These are phyloP conservation scores for Penicillium sclerotiorum DNA, from an alignment of 2,329 filamentous ascomycete genomes.

Conservation along the genomic window DNA sequence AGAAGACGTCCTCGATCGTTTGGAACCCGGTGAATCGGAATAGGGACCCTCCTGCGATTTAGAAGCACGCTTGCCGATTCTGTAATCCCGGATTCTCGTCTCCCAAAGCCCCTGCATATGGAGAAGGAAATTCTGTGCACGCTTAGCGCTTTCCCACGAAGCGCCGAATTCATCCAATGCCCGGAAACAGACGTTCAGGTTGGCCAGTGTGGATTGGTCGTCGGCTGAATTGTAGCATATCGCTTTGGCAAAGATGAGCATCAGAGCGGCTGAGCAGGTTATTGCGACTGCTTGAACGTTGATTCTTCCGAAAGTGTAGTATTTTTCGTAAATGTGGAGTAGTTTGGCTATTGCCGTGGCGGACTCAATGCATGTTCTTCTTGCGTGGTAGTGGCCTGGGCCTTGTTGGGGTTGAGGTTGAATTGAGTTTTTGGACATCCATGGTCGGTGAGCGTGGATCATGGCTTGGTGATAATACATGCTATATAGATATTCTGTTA, in stretches of 20 bases:
- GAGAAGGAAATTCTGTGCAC: constrained; percentile 6
- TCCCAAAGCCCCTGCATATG: constrained; percentile 10
- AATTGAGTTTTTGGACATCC: constrained; percentile 32
- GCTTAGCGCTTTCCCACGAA: constrained; percentile 10
- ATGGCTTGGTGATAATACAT: constrained; percentile 38
- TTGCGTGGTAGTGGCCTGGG: constrained; percentile 30
- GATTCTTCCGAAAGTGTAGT: constrained; percentile 29
- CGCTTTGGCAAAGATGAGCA: constrained; percentile 36
- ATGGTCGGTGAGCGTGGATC: constrained; percentile 39
- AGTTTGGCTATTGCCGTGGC: constrained; percentile 30
- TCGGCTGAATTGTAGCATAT: not conserved
- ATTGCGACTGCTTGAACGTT: constrained; percentile 34
- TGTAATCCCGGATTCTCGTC: not conserved
- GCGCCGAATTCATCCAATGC: constrained; percentile 8
- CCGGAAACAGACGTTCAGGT: constrained; percentile 9
- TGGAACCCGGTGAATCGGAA: not conserved
- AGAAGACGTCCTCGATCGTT: not conserved
- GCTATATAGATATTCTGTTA: constrained; percentile 4
- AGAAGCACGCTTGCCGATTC: not conserved
- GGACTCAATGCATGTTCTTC: constrained; percentile 32
- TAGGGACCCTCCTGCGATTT: not conserved
- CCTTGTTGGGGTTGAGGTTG: constrained; percentile 32
- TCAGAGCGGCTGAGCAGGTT: constrained; percentile 34
- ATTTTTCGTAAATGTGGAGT: constrained; percentile 29
- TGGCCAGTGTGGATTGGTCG: not conserved